These are phyloP conservation scores for Penicillium concentricum DNA, from an alignment of 2,329 filamentous ascomycete genomes.

Conservation along the genomic window DNA sequence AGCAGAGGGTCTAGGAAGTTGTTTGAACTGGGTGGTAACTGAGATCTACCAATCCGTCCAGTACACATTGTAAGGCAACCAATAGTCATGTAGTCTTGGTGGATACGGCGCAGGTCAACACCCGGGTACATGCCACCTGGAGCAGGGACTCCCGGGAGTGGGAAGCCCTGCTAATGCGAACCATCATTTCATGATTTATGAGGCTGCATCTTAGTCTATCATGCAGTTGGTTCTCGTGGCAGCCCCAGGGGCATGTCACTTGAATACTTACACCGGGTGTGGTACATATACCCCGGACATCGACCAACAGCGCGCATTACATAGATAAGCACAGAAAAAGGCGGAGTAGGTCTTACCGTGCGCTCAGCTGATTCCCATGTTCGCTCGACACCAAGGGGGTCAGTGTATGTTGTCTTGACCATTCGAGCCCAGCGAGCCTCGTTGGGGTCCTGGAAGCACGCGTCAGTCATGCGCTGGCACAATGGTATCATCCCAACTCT, in stretches of 20 bases:
- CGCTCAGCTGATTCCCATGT: slow-evolving; percentile 49
- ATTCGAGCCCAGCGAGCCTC: slow-evolving; percentile 46
- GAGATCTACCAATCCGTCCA: neutral
- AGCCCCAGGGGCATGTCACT: neutral
- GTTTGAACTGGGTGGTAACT: neutral
- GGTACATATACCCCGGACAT: neutral
- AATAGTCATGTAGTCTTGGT: neutral
- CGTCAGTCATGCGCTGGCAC: neutral
- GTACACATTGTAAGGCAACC: neutral
- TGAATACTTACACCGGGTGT: neutral
- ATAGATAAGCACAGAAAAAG: neutral
- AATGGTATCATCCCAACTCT: too few species aligned
- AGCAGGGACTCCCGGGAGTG: neutral
- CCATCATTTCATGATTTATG: neutral
- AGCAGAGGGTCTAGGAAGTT: neutral
- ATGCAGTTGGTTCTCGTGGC: neutral
- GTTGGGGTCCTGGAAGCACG: slow-evolving; percentile 30
- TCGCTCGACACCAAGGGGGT: slow-evolving; percentile 43
- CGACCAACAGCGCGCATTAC: neutral
- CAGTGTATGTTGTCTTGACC: slow-evolving; percentile 44
- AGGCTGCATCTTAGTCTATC: neutral
- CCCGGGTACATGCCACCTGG: neutral
- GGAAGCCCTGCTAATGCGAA: neutral
- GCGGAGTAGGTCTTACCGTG: slow-evolving; percentile 31
- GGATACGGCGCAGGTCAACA: neutral